Base-by-base conservation (phyloP, 495 filamentous ascomycete species). In the Talaromyces stipitatus region DNA sequence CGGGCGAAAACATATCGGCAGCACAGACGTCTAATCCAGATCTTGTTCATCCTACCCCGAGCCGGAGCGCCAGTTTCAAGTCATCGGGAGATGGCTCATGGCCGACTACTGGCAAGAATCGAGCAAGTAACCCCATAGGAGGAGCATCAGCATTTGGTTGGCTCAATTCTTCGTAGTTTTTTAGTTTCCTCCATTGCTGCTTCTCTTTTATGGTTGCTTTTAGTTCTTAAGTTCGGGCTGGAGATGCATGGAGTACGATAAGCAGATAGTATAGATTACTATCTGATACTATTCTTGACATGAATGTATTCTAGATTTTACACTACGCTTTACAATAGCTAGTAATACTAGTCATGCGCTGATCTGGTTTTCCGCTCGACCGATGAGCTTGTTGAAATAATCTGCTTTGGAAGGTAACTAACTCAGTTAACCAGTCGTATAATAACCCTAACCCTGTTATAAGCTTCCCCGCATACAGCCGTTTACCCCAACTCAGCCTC, bases 71-170 rank as follows among this genome's bases (percentile, higher is more conserved):
- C 45, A 63, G 63, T 41, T 57, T 60, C 46, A 75, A 64, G 43
- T 59, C 16, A 62, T 33, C 54, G 10, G 63, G 47, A 45, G 62
- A 56, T 38, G 59, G 53, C 52, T 62, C 56, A 46, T 72, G 60
- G 59, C 60, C 50, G 64, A 62, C 61, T 71, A 72, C 69, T 66
- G 83, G 67, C 59, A 82, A 84, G 60, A 68, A 71, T n/a, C 74
- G 78, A 54, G 71, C 73, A 4, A 62, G 84, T 22, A 97, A 97
- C 67, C 92, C 94, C 2, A 78, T 97, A 36, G 94, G 94, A 10
- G 86, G 89, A 32, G 94, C 89, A n/a, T 92, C 90, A 23, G 94
- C 94, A 12, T 98, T 98, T 75, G 82, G 87, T n/a, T 98, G 92
- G 91, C 83, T 97, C 71, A 86, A 85, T 62, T 64, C 73, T 27